Evolutionary conservation across 2,329 filamentous ascomycete genomes (phyloP).

Genomic region (Cytospora piceae): DNA sequence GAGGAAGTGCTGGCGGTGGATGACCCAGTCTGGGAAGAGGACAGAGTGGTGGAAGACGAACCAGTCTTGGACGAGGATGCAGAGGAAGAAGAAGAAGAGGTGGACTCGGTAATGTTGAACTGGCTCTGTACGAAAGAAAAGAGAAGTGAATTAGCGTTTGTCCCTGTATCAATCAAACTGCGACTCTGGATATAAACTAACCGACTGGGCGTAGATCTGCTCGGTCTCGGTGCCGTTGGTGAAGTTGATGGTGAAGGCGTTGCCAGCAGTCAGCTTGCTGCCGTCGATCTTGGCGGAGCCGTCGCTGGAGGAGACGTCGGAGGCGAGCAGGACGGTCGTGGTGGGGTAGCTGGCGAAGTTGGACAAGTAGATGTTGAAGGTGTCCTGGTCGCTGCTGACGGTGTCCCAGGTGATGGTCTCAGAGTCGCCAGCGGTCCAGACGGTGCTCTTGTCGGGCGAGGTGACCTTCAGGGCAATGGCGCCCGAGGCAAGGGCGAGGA

Average conservation of each 20-base stretch:
- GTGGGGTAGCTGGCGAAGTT: conserved; percentile 30
- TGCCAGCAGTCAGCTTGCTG: conserved; percentile 28
- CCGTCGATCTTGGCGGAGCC: conserved; percentile 26
- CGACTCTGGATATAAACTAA: not conserved
- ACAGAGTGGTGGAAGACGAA: conserved; percentile 16
- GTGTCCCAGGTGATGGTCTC: conserved; percentile 29
- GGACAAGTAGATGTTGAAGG: conserved; percentile 31
- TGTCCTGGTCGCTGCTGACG: conserved; percentile 23
- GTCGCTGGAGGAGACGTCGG: conserved; percentile 21
- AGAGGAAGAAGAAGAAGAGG: conserved; percentile 22
- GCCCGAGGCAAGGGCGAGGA: conserved; percentile 29
- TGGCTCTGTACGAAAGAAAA: conserved; percentile 22
- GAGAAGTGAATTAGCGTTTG: not conserved
- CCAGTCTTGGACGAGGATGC: not conserved
- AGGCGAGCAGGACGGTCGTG: conserved; percentile 26
- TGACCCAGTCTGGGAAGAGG: conserved; percentile 12
- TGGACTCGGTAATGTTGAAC: conserved; percentile 26
- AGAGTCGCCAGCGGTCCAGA: conserved; percentile 29
- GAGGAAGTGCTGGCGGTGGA: conserved; percentile 12
- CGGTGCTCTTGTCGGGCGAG: conserved; percentile 22
- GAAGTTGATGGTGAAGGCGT: conserved; percentile 29
- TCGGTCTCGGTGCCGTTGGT: conserved; percentile 30
- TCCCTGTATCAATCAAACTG: not conserved
- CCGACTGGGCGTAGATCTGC: conserved; percentile 32
- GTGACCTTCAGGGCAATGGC: conserved; percentile 29